These are phyloP conservation scores for Ceratocystis ficicola DNA, from an alignment of 2,329 filamentous ascomycete genomes.

Conservation along the genomic window DNA sequence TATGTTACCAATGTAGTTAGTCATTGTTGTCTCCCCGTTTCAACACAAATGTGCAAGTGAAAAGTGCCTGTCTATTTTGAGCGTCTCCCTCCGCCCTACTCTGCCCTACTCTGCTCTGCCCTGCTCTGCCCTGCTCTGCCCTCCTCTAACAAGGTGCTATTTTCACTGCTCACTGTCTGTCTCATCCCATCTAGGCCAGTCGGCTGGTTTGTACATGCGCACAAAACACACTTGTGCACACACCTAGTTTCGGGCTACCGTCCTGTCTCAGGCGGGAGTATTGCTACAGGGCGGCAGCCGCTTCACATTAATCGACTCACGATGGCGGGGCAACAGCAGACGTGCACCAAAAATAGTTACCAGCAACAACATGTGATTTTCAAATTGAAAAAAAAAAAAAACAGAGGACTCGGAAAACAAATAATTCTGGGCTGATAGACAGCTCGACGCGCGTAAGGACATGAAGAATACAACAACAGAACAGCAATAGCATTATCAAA, in stretches of 20 bases:
- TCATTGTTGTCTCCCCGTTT: no score
- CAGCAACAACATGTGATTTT: neutral
- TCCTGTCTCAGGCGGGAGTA: neutral
- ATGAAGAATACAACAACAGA: constrained; percentile 34
- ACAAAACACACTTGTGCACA: neutral
- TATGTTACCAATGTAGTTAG: no score
- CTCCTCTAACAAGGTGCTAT: neutral
- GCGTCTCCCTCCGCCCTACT: neutral
- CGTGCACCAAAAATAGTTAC: neutral
- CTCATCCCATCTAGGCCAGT: neutral
- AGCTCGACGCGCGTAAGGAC: constrained; percentile 27
- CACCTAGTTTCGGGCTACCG: no score
- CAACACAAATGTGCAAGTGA: no score
- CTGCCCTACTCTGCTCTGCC: neutral
- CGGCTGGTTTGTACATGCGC: neutral
- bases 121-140: neutral
- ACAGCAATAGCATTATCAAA: neutral
- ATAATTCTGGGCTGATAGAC: no score
- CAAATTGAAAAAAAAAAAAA: neutral
- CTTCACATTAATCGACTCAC: neutral
- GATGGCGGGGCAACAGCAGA: neutral
- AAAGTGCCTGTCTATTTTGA: no score
- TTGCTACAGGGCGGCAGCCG: neutral
- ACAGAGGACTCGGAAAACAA: neutral
- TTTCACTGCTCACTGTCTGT: neutral